These are phyloP conservation scores for Elongisporangium anandrum DNA, from an alignment of 352 stramenopile genomes.

Conservation along the genomic window DNA sequence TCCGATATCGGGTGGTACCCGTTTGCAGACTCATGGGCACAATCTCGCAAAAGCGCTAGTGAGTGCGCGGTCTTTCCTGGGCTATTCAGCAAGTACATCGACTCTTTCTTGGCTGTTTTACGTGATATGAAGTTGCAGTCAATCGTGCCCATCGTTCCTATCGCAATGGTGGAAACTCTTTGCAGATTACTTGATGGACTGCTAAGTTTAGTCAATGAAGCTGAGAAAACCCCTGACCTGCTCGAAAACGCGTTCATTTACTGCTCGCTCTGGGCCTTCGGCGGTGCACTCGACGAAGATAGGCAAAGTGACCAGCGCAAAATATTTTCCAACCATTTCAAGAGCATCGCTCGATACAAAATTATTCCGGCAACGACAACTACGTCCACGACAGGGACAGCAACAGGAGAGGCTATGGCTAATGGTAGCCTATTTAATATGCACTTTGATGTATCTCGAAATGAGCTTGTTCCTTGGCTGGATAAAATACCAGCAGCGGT, in stretches of 20 bases:
- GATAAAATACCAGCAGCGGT: constrained; percentile 48
- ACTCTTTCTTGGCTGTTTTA: constrained; percentile 73
- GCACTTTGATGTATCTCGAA: constrained; percentile 60
- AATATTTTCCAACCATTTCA: constrained; percentile 54
- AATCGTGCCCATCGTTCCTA: constrained; percentile 46
- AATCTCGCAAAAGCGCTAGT: constrained; percentile 64
- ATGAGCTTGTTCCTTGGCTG: constrained; percentile 76
- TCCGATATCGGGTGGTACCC: constrained; percentile 90
- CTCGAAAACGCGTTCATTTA: constrained; percentile 96
- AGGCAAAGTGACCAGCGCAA: constrained; percentile 53
- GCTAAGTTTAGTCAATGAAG: constrained; percentile 61
- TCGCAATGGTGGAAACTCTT: constrained; percentile 86
- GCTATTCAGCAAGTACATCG: constrained; percentile 94
- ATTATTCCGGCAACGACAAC: constrained; percentile 11
- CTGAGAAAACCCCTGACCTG: constrained; percentile 81
- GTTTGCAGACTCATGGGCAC: constrained; percentile 93
- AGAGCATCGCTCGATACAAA: constrained; percentile 75
- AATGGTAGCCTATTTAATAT: constrained; percentile 71
- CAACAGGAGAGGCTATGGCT: constrained; percentile 9
- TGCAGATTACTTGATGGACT: constrained; percentile 94
- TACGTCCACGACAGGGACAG: constrained; percentile 9
- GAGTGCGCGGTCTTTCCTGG: constrained; percentile 83
- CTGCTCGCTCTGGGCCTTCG: constrained; percentile 95
- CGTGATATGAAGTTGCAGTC: constrained; percentile 54
- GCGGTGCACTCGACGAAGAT: constrained; percentile 90